Evolutionary conservation across 2,329 filamentous ascomycete species (phyloP), one percentile per base, ranked within the genome.

Genomic region (Pseudocercospora macadamiae): DNA sequence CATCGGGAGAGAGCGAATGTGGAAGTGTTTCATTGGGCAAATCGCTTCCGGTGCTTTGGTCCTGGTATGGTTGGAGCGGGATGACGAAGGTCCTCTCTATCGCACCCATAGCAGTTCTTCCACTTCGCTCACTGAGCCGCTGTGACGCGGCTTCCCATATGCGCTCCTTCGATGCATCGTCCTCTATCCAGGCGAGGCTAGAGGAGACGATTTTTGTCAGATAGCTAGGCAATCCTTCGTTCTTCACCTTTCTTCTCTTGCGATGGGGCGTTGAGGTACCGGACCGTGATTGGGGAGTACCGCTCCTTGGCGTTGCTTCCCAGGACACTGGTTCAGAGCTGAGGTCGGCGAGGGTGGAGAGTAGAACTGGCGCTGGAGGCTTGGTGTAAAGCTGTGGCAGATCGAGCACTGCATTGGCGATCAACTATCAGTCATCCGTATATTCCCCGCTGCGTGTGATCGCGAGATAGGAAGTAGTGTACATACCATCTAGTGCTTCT

Each of bases 41-140:
- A 37, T 48, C 32, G 32, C 49, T 60, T 44, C 61, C 64, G 37
- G 34, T 60, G 61, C 48, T 65, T 12, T 30, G 53, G 53, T 56
- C 49, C 30, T 49, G 53, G 54, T 61, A 60, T 49, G 58, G 39
- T 12, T 55, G 53, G 30, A 69, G 48, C 9, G 74, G 73, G 39
- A 90, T 84, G 6, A 68, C 74, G 72, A 90, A 89, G 9, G 76
- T 78, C 39, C 88, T 80, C 45, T 80, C 83, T 66, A 89, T 80
- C 25, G 84, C 80, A 21, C 84, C 82, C 83, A 88, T 88, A 36
- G 84, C 87, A 76, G 73, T 83, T 54, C 95, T 83, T 1, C 95
- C 95, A 62, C 92, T 96, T 14, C 93, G 83, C 74, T 97, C 93
- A 42, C 90, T 88, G 61, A 97, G 83, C 48, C 93, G 83, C 60